Evolutionary conservation across 495 filamentous ascomycete species (phyloP).

Genomic region (Lophium mytilinum): DNA sequence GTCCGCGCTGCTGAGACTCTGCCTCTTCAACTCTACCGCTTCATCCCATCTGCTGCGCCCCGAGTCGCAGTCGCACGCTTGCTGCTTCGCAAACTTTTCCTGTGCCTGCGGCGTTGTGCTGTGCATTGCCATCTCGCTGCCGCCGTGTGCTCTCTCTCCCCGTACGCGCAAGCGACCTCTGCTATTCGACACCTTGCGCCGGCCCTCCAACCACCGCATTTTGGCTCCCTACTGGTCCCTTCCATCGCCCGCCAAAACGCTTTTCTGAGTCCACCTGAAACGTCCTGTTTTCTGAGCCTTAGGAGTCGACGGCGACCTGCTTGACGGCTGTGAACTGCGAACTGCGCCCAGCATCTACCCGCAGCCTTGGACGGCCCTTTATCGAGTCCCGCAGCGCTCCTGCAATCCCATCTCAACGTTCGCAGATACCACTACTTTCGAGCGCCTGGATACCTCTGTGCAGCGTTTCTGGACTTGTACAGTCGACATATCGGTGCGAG

Average conservation of each 20-base stretch:
- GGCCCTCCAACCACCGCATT: neutral
- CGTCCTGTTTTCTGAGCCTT: no score
- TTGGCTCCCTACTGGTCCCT: neutral
- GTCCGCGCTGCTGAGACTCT: neutral
- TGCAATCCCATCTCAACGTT: neutral
- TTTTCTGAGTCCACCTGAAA: no score
- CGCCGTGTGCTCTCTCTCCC: neutral
- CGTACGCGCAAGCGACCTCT: neutral
- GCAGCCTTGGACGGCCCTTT: neutral
- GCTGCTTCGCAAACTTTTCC: neutral
- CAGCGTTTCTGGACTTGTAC: no score
- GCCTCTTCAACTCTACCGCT: neutral
- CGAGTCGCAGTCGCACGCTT: neutral
- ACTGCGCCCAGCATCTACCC: neutral
- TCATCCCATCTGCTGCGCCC: neutral
- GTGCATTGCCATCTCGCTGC: neutral
- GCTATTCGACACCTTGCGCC: constrained; percentile 1
- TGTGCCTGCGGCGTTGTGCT: neutral
- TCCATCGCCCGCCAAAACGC: neutral
- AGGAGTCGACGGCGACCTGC: no score
- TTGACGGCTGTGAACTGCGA: no score
- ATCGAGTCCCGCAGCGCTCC: neutral
- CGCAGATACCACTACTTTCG: no score
- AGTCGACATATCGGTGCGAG: no score
- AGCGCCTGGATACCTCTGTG: no score